Conservation (phyloP, 495 filamentous ascomycete species). For the Podospora pseudoanserina region DNA sequence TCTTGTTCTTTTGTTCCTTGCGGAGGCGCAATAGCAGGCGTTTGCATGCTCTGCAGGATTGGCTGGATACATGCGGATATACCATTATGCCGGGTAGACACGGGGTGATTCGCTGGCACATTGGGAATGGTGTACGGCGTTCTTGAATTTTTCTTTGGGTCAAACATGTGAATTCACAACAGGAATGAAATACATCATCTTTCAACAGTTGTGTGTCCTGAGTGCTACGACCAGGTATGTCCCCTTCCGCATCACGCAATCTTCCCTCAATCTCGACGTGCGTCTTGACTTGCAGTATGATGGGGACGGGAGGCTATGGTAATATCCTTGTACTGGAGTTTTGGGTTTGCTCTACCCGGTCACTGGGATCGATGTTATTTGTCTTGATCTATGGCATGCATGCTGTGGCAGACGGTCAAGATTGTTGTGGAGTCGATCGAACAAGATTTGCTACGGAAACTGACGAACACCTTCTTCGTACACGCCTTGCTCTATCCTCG, state of each 20-base stretch:
- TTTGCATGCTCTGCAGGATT: background rate
- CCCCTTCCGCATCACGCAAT: background rate
- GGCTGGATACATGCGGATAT: conserved; percentile 11
- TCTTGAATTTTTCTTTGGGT: background rate
- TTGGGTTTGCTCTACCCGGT: background rate
- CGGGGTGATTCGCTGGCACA: background rate
- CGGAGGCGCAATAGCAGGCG: background rate
- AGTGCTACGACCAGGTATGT: background rate
- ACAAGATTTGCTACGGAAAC: background rate
- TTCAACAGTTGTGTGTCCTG: background rate
- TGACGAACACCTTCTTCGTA: background rate
- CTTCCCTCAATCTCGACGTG: background rate
- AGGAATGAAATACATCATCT: background rate
- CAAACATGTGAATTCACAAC: background rate
- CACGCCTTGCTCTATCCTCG: background rate
- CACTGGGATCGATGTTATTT: background rate
- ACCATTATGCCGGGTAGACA: conserved; percentile 1
- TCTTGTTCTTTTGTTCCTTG: background rate
- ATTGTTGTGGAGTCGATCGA: background rate
- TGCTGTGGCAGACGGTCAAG: background rate
- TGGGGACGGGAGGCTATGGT: background rate
- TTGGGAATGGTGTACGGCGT: background rate
- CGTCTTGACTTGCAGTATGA: background rate
- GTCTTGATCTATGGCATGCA: background rate
- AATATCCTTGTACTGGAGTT: background rate